Base-by-base conservation (phyloP, 805 yeast species). In the Debaryomyces maramus region DNA sequence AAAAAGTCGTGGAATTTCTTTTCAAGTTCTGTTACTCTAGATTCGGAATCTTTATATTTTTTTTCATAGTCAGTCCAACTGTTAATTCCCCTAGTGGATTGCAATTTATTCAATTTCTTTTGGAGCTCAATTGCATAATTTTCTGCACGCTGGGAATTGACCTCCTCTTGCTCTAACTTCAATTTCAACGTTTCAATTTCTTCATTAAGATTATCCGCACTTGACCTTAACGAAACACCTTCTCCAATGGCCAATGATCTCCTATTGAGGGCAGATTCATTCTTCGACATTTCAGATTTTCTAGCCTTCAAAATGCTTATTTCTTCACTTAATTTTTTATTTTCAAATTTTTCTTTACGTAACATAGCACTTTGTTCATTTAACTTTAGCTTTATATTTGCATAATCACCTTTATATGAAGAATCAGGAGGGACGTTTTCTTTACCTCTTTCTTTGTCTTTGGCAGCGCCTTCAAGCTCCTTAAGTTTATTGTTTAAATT, bases 261-360 rank as follows among this genome's bases (percentile, higher is more conserved):
- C 40, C 69, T 46, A 45, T 52, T 48, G 38, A 52, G 38, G 2
- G 8, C n/a, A 3, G 5, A 27, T n/a, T 53, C 51, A 28, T 61
- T 60, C 61, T 68, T 45, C 70, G 53, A 36, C 63, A 76, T 51
- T 76, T 80, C 83, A 2, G 84, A 82, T n/a, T 81, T 56, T 49
- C 86, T 72, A 2, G 82, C 75, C 47, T 82, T 84, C 10, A 85
- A 59, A 49, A 83, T 63, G 22, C 73, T 71, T 37, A 83, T 52
- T 43, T 83, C 88, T 32, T 83, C 80, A 17, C 69, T 63, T 32
- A 83, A 56, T 43, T 61, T 74, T 57, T 51, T 67, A 38, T 67
- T 68, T 45, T 69, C 75, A 24, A 70, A 66, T 41, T 56, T 61
- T 50, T 78, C 81, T 26, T 67, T 73, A 32, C 77, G 65, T 38